Base-by-base conservation (phyloP, 495 filamentous ascomycete genomes). In the Penicillium antarcticum region DNA sequence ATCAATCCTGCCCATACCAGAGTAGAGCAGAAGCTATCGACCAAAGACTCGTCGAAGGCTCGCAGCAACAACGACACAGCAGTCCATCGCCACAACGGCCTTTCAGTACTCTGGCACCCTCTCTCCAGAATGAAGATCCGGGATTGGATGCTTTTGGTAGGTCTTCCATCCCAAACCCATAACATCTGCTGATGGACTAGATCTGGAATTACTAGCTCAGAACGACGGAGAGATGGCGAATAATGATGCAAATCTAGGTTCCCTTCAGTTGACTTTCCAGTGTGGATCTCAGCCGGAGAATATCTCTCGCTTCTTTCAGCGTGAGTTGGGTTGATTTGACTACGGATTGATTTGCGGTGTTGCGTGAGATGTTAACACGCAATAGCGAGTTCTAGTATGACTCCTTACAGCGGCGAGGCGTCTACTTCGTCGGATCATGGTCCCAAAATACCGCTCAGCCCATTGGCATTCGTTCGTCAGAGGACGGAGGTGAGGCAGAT, bases 101-200 rank as follows among this genome's bases (percentile, higher is more conserved):
- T 12, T 23, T 14, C 0, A 11, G 45, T 18, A 36, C 38, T 4
- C 29, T 43, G 1, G 24, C 32, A 19, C 36, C 42, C 5, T 44
- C 50, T 37, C 14, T 51, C 34, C 42, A 11, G 17, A 60, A 65
- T 39, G 64, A 63, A 4, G 62, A 63, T 17, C 21, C 60, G 48
- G 46, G 71, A 29, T 61, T 76, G 17, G 78, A 82, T 71, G 72
- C 68, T 3, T 81, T 80, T 62, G 79, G 80, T 83, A 51, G 60
- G 69, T 60, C 1, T 14, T 6, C 26, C 7, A 0, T n/a, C n/a
- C 13, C 0, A 21, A n/a, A 8, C 17, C 31, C 10, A 21, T 32
- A 21, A 19, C 2, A 1, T n/a, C 18, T 46, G 12, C 55, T 51
- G 19, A 57, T 14, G 0, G 5, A 16, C 11, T 6, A 76, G 73